phyloP scores from a whole-genome alignment of 2,329 filamentous ascomycete species.

The Ophiostoma tasmaniense region DNA sequence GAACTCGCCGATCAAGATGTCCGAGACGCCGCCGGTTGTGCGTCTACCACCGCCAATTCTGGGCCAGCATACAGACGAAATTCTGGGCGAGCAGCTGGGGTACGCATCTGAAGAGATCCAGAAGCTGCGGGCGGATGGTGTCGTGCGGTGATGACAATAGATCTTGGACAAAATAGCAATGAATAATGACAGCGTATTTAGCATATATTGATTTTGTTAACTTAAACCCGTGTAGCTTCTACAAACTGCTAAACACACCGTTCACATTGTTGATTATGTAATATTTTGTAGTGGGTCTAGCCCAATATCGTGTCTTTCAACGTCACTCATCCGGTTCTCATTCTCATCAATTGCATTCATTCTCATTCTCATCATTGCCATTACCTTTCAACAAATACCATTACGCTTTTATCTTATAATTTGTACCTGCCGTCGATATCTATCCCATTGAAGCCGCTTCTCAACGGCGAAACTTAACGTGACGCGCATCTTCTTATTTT shows the following conservation, averaged over 20 bases:
- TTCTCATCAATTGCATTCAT: background rate
- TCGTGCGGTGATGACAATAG: background rate
- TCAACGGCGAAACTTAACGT: background rate
- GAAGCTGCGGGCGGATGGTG: slow-evolving; percentile 2
- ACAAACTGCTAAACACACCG: background rate
- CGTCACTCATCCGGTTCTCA: background rate
- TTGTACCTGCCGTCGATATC: background rate
- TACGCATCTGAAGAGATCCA: slow-evolving; percentile 39
- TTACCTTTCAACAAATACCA: background rate
- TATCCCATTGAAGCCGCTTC: background rate
- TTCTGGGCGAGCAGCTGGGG: slow-evolving; percentile 57
- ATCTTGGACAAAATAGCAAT: background rate
- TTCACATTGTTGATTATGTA: background rate
- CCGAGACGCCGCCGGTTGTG: slow-evolving; percentile 67
- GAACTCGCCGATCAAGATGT: slow-evolving; percentile 92
- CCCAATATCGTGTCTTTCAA: background rate
- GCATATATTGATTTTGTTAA: background rate
- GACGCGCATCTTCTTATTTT: background rate
- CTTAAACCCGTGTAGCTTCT: background rate
- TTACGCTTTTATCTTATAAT: background rate
- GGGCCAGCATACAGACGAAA: slow-evolving; percentile 77
- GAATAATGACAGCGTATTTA: background rate
- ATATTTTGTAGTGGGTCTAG: background rate
- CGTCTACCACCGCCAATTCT: slow-evolving; percentile 73
- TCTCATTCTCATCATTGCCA: background rate